Base-by-base conservation (phyloP, 2,329 filamentous ascomycete genomes). In the Xylaria sp. region DNA sequence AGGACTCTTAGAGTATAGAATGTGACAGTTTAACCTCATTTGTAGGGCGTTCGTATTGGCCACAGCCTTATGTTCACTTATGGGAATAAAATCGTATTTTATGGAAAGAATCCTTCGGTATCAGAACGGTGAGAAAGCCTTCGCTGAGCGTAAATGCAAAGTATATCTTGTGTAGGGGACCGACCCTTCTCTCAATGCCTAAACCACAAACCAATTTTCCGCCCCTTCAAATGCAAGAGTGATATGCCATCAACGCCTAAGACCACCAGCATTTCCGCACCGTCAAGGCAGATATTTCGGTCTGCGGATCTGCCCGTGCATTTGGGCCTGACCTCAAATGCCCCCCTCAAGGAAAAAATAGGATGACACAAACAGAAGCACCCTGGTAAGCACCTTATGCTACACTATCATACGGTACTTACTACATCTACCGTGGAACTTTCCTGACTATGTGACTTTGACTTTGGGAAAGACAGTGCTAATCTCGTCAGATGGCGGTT, bases 171-270 rank as follows among this genome's bases (percentile, higher is more conserved):
- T 17, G 9, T 37, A 60, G 31, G 48, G 23, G 38, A 58, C 47
- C 23, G 27, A 7, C n/a, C n/a, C n/a, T n/a, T n/a, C n/a, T 54
- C 27, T 40, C 33, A 37, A n/a, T 38, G 25, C 37, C 21, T 43
- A 33, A n/a, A n/a, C n/a, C n/a, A 44, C 33, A 25, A 49, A 31
- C 46, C 48, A 41, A 41, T 58, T 33, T 58, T 62, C 46, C 43
- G 43, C 44, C 21, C 59, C 44, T 27, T 59, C 37, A 54, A 44
- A 64, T 66, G 58, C 61, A 64, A 64, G 56, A 55, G 29, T 47
- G 25, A 46, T 53, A 54, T 63, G 38, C 48, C 44, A 59, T 48
- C 40, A 66, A 67, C 65, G 65, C 65, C 65, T 35, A 31, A 17
- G 38, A 56, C 49, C 56, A 29, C 21, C 29, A 19, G n/a, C 35